These are phyloP conservation scores for Mortierella sp. DNA, from an alignment of 371 early-diverging fungal genomes.

Conservation along the genomic window DNA sequence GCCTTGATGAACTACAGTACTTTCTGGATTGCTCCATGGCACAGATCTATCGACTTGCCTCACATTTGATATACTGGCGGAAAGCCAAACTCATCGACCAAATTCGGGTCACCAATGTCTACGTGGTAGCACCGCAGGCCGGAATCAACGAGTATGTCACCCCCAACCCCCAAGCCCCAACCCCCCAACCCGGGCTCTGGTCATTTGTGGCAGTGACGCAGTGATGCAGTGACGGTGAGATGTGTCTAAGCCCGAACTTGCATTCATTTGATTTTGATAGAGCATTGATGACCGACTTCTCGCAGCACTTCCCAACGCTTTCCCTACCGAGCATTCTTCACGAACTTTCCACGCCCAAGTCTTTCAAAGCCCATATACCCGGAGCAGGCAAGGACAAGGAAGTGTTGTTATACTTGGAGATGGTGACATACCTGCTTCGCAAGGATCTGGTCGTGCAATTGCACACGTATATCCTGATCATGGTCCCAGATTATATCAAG, in stretches of 20 bases:
- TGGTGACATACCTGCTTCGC: slow-evolving; percentile 82
- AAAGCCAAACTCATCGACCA: slow-evolving; percentile 90
- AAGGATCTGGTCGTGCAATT: slow-evolving; percentile 82
- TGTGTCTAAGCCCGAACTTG: not conserved
- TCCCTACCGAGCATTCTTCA: slow-evolving; percentile 78
- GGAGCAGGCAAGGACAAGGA: slow-evolving; percentile 65
- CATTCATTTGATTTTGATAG: slow-evolving; percentile 12
- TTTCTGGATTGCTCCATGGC: slow-evolving; percentile 89
- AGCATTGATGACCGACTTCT: slow-evolving; percentile 69
- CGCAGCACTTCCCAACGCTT: slow-evolving; percentile 69
- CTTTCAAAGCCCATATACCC: slow-evolving; percentile 72
- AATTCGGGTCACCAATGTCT: slow-evolving; percentile 80
- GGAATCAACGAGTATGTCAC: slow-evolving; percentile 72
- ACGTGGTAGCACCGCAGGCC: slow-evolving; percentile 79
- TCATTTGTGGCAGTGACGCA: too few species aligned
- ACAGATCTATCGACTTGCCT: slow-evolving; percentile 87
- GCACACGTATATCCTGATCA: slow-evolving; percentile 82
- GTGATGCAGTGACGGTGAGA: too few species aligned
- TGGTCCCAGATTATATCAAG: slow-evolving; percentile 69
- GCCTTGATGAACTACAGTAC: slow-evolving; percentile 83
- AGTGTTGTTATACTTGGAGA: slow-evolving; percentile 78
- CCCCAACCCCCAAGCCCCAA: too few species aligned
- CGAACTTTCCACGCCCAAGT: slow-evolving; percentile 78
- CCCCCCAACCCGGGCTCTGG: too few species aligned
- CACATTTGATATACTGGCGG: slow-evolving; percentile 92